Percentiles rank a stretch among this genome's conserved stretches.
Conservation (phyloP, 192 early-diverging fungal species). For the Coemansia reversa region DNA sequence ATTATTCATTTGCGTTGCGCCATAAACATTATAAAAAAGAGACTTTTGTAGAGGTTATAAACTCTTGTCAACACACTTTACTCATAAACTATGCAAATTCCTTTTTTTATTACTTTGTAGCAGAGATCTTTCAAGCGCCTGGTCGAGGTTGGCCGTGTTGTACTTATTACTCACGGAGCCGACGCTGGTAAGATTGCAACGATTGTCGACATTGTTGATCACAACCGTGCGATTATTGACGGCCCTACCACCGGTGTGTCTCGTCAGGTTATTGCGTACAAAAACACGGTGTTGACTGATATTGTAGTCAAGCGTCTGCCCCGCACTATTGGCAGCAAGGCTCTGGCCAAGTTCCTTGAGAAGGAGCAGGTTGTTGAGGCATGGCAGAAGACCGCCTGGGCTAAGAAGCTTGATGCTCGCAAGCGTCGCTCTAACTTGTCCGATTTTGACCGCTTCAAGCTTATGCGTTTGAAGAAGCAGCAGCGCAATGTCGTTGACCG, state of each 20-base stretch:
- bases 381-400: conserved; percentile 92
- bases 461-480: conserved; percentile 90
- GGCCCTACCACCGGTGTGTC: conserved; percentile 93
- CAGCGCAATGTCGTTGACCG: conserved; percentile 51
- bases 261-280: conserved; percentile 86
- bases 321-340: conserved; percentile 72
- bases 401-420: conserved; percentile 92
- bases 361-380: conserved; percentile 76
- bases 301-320: conserved; percentile 83
- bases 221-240: conserved; percentile 96
- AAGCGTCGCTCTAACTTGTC: conserved; percentile 70
- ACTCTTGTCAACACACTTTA: background rate
- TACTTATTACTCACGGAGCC: conserved; percentile 91
- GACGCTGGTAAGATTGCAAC: conserved; percentile 97
- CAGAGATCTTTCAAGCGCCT: conserved; percentile 77
- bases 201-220: conserved; percentile 99
- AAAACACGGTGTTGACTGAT: conserved; percentile 88
- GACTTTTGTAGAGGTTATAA: background rate
- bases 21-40: background rate
- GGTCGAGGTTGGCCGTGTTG: conserved; percentile 98
- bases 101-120: conserved; percentile 20
- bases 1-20: background rate
- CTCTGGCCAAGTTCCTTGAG: conserved; percentile 79
- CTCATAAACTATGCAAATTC: background rate
- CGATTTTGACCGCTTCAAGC: conserved; percentile 99